These are phyloP conservation scores for Solanum dulcamara DNA, from an alignment of 257 asterid species.

Conservation along the genomic window DNA sequence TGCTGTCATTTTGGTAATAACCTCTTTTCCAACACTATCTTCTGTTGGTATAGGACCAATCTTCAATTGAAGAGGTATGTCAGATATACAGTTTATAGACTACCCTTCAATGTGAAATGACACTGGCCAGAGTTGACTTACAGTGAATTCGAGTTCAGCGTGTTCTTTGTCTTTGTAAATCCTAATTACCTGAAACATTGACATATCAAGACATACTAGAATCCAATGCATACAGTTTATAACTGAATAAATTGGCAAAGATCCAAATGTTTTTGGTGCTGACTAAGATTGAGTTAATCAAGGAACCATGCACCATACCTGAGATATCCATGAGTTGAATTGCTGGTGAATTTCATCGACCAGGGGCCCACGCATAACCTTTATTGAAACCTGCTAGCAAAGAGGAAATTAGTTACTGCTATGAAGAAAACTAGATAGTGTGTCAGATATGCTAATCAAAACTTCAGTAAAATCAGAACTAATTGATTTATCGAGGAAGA, in stretches of 20 bases:
- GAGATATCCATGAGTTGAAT: slow-evolving; percentile 73
- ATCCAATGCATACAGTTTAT: background rate
- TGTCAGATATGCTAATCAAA: background rate
- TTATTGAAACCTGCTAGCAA: slow-evolving; percentile 46
- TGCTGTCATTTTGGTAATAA: slow-evolving; percentile 60
- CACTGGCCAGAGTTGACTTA: slow-evolving; percentile 20
- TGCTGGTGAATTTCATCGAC: slow-evolving; percentile 83
- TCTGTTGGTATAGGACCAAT: slow-evolving; percentile 67
- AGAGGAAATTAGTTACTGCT: background rate
- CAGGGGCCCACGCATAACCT: slow-evolving; percentile 58
- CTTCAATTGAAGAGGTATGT: slow-evolving; percentile 27
- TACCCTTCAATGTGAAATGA: background rate
- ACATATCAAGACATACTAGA: background rate
- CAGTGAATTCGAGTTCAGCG: slow-evolving; percentile 84
- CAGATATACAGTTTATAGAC: background rate
- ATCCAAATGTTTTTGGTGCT: background rate
- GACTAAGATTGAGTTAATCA: background rate
- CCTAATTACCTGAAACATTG: slow-evolving; percentile 47
- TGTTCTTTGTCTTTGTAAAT: slow-evolving; percentile 76
- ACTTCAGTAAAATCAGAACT: background rate
- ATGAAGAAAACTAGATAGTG: background rate
- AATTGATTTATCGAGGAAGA: background rate
- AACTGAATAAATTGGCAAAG: background rate
- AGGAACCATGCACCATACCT: slow-evolving; percentile 26
- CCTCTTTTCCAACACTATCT: slow-evolving; percentile 73